Evolutionary conservation across 2,329 filamentous ascomycete species (phyloP).

Genomic region (Pseudogymnoascus sp.): DNA sequence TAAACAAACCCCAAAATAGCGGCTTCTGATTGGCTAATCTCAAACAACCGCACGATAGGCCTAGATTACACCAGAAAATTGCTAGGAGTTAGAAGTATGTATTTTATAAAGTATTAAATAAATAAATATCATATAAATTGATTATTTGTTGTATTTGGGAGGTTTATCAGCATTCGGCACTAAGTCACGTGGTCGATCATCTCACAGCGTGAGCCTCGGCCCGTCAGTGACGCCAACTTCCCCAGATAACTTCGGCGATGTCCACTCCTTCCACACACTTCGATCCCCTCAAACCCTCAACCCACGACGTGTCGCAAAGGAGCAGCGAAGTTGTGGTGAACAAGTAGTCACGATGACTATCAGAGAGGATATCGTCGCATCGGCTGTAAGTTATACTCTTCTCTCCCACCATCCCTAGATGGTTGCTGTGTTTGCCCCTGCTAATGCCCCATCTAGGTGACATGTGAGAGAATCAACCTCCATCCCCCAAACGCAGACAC

Average conservation of each 20-base stretch:
- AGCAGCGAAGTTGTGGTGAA: conserved; percentile 1
- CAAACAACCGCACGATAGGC: neutral
- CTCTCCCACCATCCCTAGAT: conserved; percentile 10
- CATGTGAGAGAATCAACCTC: conserved; percentile 24
- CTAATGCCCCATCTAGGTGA: conserved; percentile 22
- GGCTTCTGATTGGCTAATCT: conserved; percentile 19
- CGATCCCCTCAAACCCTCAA: neutral
- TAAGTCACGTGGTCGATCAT: neutral
- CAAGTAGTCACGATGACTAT: conserved; percentile 56
- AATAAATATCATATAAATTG: neutral
- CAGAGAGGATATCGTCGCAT: conserved; percentile 85
- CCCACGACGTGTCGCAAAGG: conserved; percentile 1
- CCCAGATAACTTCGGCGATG: conserved; percentile 6
- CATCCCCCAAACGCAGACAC: conserved; percentile 15
- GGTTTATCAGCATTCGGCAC: neutral
- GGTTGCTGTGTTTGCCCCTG: conserved; percentile 16
- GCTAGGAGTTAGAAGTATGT: neutral
- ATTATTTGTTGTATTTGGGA: neutral
- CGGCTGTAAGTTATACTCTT: conserved; percentile 52
- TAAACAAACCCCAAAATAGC: conserved; percentile 24
- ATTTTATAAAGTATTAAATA: neutral
- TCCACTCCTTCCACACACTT: conserved; percentile 3
- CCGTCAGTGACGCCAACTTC: conserved; percentile 9
- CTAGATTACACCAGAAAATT: neutral
- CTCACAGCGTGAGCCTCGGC: neutral